Evolutionary conservation across 352 stramenopile genomes (phyloP).

Genomic region (Phytophthora vignae): DNA sequence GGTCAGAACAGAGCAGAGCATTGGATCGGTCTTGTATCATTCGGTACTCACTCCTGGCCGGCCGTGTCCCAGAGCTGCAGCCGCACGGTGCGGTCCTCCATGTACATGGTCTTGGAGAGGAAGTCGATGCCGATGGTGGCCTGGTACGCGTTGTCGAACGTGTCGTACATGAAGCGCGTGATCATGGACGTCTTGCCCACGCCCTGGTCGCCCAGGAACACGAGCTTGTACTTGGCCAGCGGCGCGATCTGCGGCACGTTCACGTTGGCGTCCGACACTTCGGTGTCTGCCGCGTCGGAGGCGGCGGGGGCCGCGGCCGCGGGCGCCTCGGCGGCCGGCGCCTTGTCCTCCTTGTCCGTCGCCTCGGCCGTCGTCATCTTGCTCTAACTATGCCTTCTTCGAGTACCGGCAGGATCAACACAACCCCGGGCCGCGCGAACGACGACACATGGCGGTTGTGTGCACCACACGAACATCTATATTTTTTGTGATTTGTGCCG

Average conservation of each 20-base stretch:
- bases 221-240: constrained; percentile 95
- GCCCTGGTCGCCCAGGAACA: constrained; percentile 96
- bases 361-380: constrained; percentile 41
- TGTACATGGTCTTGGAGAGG: constrained; percentile 99
- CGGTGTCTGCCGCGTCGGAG: constrained; percentile 8
- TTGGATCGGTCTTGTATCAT: too few relatives aligned
- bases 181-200: constrained; percentile 99
- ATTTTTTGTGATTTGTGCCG: too few relatives aligned
- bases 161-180: constrained; percentile 99
- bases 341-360: constrained; percentile 35
- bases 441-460: constrained; percentile 1
- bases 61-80: constrained; percentile 99
- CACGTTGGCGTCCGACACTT: constrained; percentile 41
- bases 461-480: neutral
- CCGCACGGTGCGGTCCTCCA: constrained; percentile 98
- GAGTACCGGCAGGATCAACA: neutral
- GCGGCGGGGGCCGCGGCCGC: neutral
- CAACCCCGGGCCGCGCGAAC: neutral
- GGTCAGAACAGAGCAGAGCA: neutral
- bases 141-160: constrained; percentile 97
- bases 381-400: constrained; percentile 4
- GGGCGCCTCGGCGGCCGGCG: constrained; percentile 9
- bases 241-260: constrained; percentile 89
- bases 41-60: constrained; percentile 92
- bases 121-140: constrained; percentile 99